A percentile compares a stretch with the other conserved stretches of the same genome.
Conservation (phyloP, 1,284 basidiomycete species). For the Puccinia triticina region DNA sequence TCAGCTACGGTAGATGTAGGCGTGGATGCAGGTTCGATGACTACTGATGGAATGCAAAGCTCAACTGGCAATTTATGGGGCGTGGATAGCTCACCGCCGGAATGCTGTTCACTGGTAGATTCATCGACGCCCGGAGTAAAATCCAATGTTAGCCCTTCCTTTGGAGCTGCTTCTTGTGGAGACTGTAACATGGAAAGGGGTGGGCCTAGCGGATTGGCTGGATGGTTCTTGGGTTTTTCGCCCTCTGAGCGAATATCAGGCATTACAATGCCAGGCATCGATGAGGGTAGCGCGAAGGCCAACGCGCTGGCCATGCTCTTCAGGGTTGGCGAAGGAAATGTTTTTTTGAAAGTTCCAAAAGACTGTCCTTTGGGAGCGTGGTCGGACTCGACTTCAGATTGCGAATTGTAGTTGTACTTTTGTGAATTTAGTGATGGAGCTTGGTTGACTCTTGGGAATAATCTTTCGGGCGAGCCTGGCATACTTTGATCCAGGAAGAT, state of each 20-base stretch:
- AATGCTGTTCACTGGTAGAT: background rate
- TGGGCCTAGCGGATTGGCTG: background rate
- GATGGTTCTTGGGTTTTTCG: conserved; percentile 24
- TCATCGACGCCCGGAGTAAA: background rate
- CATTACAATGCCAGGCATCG: conserved; percentile 45
- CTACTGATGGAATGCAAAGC: conserved; percentile 34
- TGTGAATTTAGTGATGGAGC: conserved; percentile 33
- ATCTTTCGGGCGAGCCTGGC: conserved; percentile 56
- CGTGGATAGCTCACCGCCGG: background rate
- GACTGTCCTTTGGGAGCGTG: conserved; percentile 40
- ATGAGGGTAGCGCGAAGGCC: conserved; percentile 46
- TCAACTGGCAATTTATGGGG: conserved; percentile 9
- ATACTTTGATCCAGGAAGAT: conserved; percentile 64
- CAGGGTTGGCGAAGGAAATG: conserved; percentile 46
- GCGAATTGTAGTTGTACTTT: conserved; percentile 49
- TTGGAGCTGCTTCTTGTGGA: background rate
- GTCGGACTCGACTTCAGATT: conserved; percentile 51
- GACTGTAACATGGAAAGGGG: background rate
- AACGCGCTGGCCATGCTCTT: conserved; percentile 51
- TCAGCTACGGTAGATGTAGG: conserved; percentile 6
- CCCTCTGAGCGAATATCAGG: conserved; percentile 19
- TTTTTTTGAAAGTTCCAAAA: conserved; percentile 44
- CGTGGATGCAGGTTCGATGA: conserved; percentile 38
- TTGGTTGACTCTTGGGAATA: conserved; percentile 47
- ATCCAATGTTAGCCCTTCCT: conserved; percentile 1